phyloP scores from a whole-genome alignment of 805 yeast genomes.

The Tetrapisispora nanseiensis region DNA sequence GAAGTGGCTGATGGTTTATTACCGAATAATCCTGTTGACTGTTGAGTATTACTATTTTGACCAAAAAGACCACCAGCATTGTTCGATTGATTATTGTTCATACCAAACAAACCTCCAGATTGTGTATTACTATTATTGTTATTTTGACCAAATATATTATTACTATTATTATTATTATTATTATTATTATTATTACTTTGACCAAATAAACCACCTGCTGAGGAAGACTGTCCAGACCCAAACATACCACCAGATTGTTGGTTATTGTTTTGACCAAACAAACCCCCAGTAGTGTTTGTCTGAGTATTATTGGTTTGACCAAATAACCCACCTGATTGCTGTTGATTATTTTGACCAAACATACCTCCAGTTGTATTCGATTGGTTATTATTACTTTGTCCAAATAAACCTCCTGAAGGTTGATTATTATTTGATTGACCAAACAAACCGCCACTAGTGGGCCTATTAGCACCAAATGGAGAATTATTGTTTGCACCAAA shows the following conservation, averaged over 20 bases:
- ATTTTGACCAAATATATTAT: no score
- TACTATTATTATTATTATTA: no score
- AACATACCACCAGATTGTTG: no score
- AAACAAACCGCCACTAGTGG: conserved; percentile 22
- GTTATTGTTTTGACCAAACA: no score
- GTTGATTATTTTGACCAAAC: conserved; percentile 28
- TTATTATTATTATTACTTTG: no score
- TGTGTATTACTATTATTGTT: conserved; percentile 19
- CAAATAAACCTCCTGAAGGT: conserved; percentile 11
- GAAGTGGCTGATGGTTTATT: not conserved
- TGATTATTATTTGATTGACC: conserved; percentile 19
- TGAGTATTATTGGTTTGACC: conserved; percentile 28
- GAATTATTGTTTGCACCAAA: conserved; percentile 22
- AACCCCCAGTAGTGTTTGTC: no score
- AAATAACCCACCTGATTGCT: conserved; percentile 28
- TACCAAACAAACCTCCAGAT: conserved; percentile 19
- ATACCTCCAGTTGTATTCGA: conserved; percentile 32
- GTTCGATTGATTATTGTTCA: not conserved
- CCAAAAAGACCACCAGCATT: conserved; percentile 31
- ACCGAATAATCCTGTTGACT: conserved; percentile 14
- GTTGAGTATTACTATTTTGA: no score
- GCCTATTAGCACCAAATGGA: conserved; percentile 33
- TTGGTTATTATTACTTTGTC: conserved; percentile 7
- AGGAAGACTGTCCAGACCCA: conserved; percentile 7
- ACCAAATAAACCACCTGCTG: no score